These are phyloP conservation scores for Trichoderma erinaceum DNA, from an alignment of 495 filamentous ascomycete species.

Conservation along the genomic window DNA sequence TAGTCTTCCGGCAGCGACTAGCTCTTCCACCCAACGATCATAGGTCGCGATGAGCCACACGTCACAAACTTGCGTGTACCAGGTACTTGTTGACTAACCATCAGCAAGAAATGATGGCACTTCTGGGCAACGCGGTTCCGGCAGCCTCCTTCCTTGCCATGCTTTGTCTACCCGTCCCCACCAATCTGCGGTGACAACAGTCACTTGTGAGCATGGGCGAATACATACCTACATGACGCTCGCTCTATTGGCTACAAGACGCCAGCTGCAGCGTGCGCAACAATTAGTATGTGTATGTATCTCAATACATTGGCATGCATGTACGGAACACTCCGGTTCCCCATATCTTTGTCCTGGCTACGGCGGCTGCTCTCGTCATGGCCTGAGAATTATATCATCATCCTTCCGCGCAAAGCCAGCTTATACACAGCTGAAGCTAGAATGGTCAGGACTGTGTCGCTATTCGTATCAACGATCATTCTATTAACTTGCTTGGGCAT, in stretches of 20 bases:
- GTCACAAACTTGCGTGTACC: not conserved
- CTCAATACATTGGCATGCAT: not conserved
- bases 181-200: not conserved
- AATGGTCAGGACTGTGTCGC: not conserved
- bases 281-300: not conserved
- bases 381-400: not conserved
- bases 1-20: slow-evolving; percentile 11
- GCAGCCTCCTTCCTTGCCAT: not conserved
- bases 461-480: not conserved
- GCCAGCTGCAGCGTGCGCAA: not conserved
- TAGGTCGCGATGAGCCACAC: slow-evolving; percentile 7
- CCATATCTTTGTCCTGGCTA: not conserved
- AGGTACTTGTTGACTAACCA: not conserved
- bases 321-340: not conserved
- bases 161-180: not conserved
- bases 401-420: not conserved
- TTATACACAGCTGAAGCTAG: not conserved
- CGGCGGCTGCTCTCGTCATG: not conserved
- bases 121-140: not conserved
- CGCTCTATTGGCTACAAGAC: not conserved
- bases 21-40: not conserved
- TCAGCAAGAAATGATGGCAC: not conserved
- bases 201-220: not conserved
- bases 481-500: not conserved
- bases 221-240: not conserved